Evolutionary conservation across 129 eudicot genomes (phyloP).

Genomic region (Tagetes erecta): DNA sequence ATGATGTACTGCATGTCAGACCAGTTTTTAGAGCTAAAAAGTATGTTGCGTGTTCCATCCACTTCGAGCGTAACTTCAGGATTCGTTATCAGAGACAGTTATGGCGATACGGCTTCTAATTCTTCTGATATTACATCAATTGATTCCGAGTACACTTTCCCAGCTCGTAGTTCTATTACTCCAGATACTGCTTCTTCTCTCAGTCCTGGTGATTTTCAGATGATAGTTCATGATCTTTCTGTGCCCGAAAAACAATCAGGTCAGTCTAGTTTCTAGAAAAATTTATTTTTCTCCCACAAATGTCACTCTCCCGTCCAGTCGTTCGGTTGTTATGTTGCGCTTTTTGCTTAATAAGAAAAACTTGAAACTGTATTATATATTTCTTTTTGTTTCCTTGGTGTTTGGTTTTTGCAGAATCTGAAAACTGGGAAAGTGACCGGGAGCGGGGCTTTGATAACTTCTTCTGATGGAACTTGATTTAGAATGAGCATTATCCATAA

Average conservation of each 20-base stretch:
- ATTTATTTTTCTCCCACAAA: conserved; percentile 12
- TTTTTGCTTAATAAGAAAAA: conserved; percentile 32
- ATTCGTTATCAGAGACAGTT: conserved; percentile 48
- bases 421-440: conserved; percentile 87
- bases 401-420: conserved; percentile 94
- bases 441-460: conserved; percentile 94
- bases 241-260: conserved; percentile 64
- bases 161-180: conserved; percentile 65
- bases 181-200: conserved; percentile 55
- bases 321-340: conserved; percentile 27
- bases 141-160: conserved; percentile 74
- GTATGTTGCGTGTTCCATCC: conserved; percentile 61
- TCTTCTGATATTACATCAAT: conserved; percentile 70
- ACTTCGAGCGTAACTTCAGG: conserved; percentile 67
- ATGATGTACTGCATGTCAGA: conserved; percentile 95
- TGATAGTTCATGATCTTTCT: conserved; percentile 78
- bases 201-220: conserved; percentile 63
- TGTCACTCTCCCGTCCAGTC: conserved; percentile 14
- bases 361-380: conserved; percentile 46
- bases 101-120: conserved; percentile 48
- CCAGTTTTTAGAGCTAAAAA: conserved; percentile 87
- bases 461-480: conserved; percentile 68
- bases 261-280: conserved; percentile 55
- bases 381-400: conserved; percentile 55
- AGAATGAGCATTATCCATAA: no score